Evolutionary conservation across 176 grass and related monocot genomes (phyloP).

Genomic region (Hyparrhenia diplandra): DNA sequence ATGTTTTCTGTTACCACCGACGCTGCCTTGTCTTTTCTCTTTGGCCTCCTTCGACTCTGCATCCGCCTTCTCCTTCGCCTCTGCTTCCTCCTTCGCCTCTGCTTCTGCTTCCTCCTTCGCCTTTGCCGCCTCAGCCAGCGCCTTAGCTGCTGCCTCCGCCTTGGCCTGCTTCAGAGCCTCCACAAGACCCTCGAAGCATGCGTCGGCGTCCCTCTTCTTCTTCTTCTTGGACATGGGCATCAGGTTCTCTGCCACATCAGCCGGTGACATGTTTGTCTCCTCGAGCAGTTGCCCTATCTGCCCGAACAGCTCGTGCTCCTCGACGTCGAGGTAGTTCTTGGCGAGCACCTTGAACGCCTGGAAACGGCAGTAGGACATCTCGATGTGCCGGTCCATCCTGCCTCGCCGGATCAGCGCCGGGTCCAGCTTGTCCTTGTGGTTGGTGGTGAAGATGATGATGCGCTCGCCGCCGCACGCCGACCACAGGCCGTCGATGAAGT

Average conservation of each 20-base stretch:
- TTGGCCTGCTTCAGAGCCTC: constrained; percentile 29
- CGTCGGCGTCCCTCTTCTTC: constrained; percentile 10
- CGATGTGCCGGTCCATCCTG: constrained; percentile 84
- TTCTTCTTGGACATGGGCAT: constrained; percentile 55
- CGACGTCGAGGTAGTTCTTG: constrained; percentile 40
- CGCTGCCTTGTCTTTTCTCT: neutral
- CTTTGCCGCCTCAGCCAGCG: neutral
- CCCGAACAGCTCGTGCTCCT: constrained; percentile 25
- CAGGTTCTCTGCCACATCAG: constrained; percentile 59
- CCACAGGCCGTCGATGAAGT: constrained; percentile 82
- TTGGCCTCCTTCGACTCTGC: neutral
- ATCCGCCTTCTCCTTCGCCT: too few species aligned
- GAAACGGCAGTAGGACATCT: constrained; percentile 71
- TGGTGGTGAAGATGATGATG: constrained; percentile 73
- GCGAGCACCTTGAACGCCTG: constrained; percentile 64
- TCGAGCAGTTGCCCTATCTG: constrained; percentile 27
- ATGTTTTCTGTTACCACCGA: neutral
- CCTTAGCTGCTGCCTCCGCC: neutral
- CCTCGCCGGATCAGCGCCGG: constrained; percentile 60
- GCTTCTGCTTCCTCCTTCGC: constrained; percentile 7
- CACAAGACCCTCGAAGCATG: constrained; percentile 26
- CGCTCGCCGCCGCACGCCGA: constrained; percentile 69
- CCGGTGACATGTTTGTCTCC: constrained; percentile 53
- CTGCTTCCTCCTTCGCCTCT: neutral
- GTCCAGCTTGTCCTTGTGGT: constrained; percentile 66